Conservation (phyloP, 306 rosid genomes). For the Sindora glabra region DNA sequence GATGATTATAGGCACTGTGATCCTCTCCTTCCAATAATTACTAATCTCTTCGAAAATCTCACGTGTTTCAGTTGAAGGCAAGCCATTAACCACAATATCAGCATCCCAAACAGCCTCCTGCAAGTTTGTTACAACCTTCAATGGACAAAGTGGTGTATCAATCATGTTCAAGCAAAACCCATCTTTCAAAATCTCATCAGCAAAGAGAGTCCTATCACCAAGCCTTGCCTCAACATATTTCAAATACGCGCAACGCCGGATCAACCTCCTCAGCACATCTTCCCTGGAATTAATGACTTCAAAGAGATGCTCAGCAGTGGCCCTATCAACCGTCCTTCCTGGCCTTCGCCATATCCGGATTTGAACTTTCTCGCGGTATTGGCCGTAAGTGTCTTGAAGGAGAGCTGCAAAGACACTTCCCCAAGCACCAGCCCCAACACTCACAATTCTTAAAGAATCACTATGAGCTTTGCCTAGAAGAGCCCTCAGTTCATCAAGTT, state of each 20-base stretch:
- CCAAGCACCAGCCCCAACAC: constrained; percentile 97
- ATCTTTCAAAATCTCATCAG: constrained; percentile 89
- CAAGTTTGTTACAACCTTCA: constrained; percentile 89
- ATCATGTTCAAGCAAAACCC: constrained; percentile 94
- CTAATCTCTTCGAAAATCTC: constrained; percentile 88
- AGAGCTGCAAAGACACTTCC: constrained; percentile 84
- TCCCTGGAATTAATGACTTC: constrained; percentile 86
- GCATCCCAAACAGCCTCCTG: constrained; percentile 99
- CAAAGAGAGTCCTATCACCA: constrained; percentile 72
- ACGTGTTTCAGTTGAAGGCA: constrained; percentile 85
- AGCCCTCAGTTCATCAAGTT: constrained; percentile 54
- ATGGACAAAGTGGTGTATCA: constrained; percentile 82
- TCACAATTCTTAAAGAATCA: constrained; percentile 79
- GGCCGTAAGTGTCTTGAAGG: constrained; percentile 75
- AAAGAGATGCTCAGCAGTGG: constrained; percentile 75
- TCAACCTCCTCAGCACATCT: constrained; percentile 80
- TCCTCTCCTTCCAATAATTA: constrained; percentile 83
- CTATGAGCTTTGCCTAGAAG: constrained; percentile 38
- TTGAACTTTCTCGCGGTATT: constrained; percentile 70
- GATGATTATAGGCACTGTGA: constrained; percentile 70
- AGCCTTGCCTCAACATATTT: constrained; percentile 92
- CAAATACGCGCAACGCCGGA: constrained; percentile 74
- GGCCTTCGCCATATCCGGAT: constrained; percentile 84
- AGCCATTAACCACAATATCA: constrained; percentile 85
- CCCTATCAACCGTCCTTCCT: constrained; percentile 60